Evolutionary conservation across 805 yeast species (phyloP), one percentile per base, ranked within the genome.

Genomic region (Hagleromyces aurorensis): DNA sequence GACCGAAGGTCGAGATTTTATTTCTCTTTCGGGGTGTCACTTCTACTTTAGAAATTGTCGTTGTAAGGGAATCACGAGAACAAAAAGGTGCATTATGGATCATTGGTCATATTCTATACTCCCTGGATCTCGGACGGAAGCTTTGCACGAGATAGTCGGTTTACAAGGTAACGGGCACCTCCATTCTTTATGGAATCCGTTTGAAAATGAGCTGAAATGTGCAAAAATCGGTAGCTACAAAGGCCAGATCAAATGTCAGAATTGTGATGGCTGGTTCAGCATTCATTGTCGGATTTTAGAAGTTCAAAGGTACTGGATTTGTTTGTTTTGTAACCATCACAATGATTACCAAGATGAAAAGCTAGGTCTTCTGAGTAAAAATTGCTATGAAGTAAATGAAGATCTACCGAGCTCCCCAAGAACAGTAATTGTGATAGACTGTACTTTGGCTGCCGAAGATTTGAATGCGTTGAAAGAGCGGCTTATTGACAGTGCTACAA

Each of bases 121-220:
- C 8, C 43, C 44, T 15, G 30, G 43, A 9, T 34, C 46, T 8
- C 27, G 46, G 20, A 25, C 36, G 4, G 46, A 41, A 19, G 37
- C 42, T 13, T 32, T 37, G 25, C 19, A 24, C 3, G 32, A 31
- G 15, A 9, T 39, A 16, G 29, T 33, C 4, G 30, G 35, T 13
- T 19, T 33, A 8, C 33, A 26, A 4, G 41, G 27, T 17, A 32
- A 35, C 10, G 41, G 43, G 6, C 43, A 39, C 19, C 19, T 39
- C 11, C 34, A 32, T 17, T 32, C 34, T 20, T 21, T 39, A 3
- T 39, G 37, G 19, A 32, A 39, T 19, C 34, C 37, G 5, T 29
- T 27, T 18, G 26, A 23, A 4, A 27, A 21, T 9, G 23, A 19
- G 5, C 28, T 28, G 11, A 18, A 32, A 16, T 21, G 19, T n/a